A percentile compares a stretch with the other conserved stretches of the same genome.
These are phyloP conservation scores for Trametes coccinea DNA, from an alignment of 768 basidiomycete species.

Conservation along the genomic window DNA sequence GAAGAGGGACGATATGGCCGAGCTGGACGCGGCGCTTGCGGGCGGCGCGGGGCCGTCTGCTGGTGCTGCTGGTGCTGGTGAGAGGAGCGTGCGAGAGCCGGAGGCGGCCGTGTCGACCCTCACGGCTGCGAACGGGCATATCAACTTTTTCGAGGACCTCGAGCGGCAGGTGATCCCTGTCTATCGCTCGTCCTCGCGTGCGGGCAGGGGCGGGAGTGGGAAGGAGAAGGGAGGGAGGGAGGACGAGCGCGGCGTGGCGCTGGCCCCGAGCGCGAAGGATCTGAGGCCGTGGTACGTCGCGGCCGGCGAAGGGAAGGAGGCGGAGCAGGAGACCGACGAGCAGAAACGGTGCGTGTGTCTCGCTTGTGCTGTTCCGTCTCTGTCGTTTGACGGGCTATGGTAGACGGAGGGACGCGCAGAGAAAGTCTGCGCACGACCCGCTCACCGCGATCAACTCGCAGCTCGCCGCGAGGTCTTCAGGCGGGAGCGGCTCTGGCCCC, in stretches of 20 bases:
- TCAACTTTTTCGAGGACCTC: conserved; percentile 84
- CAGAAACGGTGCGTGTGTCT: conserved; percentile 28
- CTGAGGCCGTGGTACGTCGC: conserved; percentile 76
- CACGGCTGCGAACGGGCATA: conserved; percentile 62
- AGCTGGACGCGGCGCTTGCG: conserved; percentile 23
- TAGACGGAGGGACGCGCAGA: conserved; percentile 63
- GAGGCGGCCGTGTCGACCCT: conserved; percentile 33
- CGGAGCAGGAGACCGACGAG: conserved; percentile 19
- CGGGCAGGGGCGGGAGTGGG: conserved; percentile 21
- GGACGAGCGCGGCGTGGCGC: conserved; percentile 71
- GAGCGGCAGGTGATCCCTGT: conserved; percentile 44
- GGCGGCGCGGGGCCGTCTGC: neutral
- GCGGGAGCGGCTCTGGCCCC: conserved; percentile 1
- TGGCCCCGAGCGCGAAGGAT: conserved; percentile 76
- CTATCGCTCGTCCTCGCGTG: conserved; percentile 48
- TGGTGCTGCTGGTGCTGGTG: conserved; percentile 12
- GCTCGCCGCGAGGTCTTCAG: conserved; percentile 44
- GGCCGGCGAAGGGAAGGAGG: conserved; percentile 13
- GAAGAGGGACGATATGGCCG: conserved; percentile 38
- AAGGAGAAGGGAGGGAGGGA: conserved; percentile 44
- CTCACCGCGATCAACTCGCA: conserved; percentile 72
- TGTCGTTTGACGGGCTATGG: neutral
- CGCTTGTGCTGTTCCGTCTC: neutral
- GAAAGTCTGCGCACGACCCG: conserved; percentile 68
- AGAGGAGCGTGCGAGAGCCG: neutral